A percentile compares a stretch with the other conserved stretches of the same genome.
Evolutionary conservation across 305 asterid species (phyloP).

Genomic region (Fraxinus albicans): DNA sequence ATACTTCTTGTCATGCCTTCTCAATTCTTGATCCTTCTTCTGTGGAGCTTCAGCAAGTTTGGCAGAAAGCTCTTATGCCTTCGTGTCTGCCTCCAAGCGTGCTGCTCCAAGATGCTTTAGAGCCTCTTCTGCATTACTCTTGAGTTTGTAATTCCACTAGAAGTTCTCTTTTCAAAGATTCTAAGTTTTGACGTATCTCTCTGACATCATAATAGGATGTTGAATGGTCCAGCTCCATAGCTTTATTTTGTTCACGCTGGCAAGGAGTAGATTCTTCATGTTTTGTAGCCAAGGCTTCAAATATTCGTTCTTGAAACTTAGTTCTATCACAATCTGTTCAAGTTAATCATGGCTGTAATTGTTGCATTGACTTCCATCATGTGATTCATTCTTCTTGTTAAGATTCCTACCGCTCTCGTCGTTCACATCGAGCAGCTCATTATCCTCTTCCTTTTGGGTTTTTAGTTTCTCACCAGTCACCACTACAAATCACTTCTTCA

Average conservation of each 20-base stretch:
- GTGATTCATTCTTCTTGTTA: conserved; percentile 42
- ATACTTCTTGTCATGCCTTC: conserved; percentile 79
- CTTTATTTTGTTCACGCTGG: conserved; percentile 27
- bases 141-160: conserved; percentile 78
- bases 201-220: conserved; percentile 24
- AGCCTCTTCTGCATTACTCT: conserved; percentile 80
- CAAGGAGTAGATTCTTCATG: conserved; percentile 38
- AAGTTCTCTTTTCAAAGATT: conserved; percentile 56
- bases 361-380: conserved; percentile 22
- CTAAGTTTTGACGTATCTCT: conserved; percentile 57
- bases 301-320: conserved; percentile 75
- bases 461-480: neutral
- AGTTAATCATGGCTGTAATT: conserved; percentile 52
- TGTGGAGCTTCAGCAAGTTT: conserved; percentile 88
- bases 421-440: conserved; percentile 35
- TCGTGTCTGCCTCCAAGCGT: conserved; percentile 72
- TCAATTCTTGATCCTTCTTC: conserved; percentile 84
- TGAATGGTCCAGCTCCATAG: conserved; percentile 29
- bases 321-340: conserved; percentile 69
- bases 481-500: neutral
- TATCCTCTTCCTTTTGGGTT: conserved; percentile 22
- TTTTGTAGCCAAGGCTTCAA: conserved; percentile 71
- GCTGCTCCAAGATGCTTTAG: conserved; percentile 71
- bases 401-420: conserved; percentile 29
- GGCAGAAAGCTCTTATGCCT: conserved; percentile 65